These are phyloP conservation scores for Candida mattraensis DNA, from an alignment of 805 yeast species.

Conservation along the genomic window DNA sequence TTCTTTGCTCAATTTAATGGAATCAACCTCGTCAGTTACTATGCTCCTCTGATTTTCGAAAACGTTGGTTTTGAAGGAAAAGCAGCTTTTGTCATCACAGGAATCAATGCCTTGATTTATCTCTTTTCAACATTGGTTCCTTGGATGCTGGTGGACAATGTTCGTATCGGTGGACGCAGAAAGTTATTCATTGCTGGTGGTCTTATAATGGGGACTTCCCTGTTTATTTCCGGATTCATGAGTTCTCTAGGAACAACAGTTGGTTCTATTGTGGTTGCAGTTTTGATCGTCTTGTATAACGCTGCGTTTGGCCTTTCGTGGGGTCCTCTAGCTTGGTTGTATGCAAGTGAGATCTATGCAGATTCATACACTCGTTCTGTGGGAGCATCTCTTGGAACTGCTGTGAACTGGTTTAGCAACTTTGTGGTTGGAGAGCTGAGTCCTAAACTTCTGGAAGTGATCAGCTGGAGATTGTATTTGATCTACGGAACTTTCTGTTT, in stretches of 20 bases:
- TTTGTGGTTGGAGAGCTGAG: conserved; percentile 91
- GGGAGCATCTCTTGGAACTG: conserved; percentile 85
- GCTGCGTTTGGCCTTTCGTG: conserved; percentile 85
- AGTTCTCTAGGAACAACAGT: conserved; percentile 46
- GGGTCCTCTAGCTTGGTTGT: conserved; percentile 91
- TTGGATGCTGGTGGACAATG: conserved; percentile 76
- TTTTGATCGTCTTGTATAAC: conserved; percentile 72
- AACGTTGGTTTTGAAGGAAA: conserved; percentile 90
- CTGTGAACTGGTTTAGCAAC: conserved; percentile 88
- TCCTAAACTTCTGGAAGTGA: conserved; percentile 72
- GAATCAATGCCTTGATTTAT: conserved; percentile 64
- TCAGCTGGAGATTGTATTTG: conserved; percentile 76
- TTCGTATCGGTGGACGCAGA: conserved; percentile 70
- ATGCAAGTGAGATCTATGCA: conserved; percentile 82
- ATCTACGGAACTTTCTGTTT: conserved; percentile 74
- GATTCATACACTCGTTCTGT: conserved; percentile 70
- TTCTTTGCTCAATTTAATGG: conserved; percentile 91
- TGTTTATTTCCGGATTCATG: conserved; percentile 61
- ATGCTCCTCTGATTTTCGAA: conserved; percentile 88
- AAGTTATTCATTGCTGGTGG: conserved; percentile 76
- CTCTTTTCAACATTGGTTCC: conserved; percentile 74
- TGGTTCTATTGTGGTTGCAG: conserved; percentile 72
- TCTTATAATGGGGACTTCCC: conserved; percentile 66
- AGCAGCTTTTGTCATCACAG: conserved; percentile 83
- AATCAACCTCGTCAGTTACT: conserved; percentile 83